These are phyloP conservation scores for Leishmania martiniquensis DNA, from an alignment of 208 protist species.

Conservation along the genomic window DNA sequence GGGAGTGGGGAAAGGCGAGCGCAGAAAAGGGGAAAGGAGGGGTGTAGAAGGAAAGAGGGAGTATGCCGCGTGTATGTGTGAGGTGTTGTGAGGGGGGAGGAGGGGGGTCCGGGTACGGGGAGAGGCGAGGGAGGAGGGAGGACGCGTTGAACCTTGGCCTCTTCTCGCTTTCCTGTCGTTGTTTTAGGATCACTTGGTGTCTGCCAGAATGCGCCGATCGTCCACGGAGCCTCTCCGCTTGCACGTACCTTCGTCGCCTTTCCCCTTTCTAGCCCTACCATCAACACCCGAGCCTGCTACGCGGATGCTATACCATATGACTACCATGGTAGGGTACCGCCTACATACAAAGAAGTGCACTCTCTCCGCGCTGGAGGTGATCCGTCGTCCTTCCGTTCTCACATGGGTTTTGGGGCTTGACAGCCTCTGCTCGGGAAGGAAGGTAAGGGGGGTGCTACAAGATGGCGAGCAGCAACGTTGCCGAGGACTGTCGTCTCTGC, in stretches of 20 bases:
- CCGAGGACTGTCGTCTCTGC: neutral
- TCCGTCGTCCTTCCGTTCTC: neutral
- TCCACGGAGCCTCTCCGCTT: neutral
- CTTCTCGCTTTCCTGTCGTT: neutral
- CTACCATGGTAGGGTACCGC: neutral
- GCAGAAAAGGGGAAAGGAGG: neutral
- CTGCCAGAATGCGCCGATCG: neutral
- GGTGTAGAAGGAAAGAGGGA: neutral
- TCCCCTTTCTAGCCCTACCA: neutral
- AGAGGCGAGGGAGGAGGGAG: neutral
- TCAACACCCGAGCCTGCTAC: neutral
- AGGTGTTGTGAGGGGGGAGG: neutral
- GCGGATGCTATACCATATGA: neutral
- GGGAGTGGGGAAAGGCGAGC: neutral
- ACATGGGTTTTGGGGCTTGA: neutral
- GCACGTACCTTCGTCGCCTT: neutral
- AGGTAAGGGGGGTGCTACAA: neutral
- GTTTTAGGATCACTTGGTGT: neutral
- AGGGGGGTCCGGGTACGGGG: neutral
- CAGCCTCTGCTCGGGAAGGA: neutral
- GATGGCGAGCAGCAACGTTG: neutral
- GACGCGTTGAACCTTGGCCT: neutral
- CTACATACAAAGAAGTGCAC: conserved; percentile 4
- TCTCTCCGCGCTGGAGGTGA: neutral
- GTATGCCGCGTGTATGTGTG: neutral